A percentile compares a stretch with the other conserved stretches of the same genome.
Conservation (phyloP, 202 grass and related monocot genomes). For the Alloteropsis angusta region DNA sequence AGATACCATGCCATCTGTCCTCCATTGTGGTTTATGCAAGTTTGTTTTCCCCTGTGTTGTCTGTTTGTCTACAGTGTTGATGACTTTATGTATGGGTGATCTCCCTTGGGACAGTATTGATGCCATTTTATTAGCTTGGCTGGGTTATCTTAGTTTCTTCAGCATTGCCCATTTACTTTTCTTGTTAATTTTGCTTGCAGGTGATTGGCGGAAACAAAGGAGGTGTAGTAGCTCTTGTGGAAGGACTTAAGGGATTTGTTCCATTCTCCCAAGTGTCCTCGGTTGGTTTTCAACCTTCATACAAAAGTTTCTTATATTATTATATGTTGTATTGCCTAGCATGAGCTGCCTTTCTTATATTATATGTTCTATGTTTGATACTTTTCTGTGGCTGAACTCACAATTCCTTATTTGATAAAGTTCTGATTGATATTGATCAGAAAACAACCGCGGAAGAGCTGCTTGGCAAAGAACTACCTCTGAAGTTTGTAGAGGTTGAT, state of each 20-base stretch:
- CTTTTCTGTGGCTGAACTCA: background rate
- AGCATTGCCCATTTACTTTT: conserved; percentile 3
- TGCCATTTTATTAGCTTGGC: conserved; percentile 5
- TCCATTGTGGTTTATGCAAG: background rate
- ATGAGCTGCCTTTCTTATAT: conserved; percentile 4
- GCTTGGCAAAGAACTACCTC: conserved; percentile 62
- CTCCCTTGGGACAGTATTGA: no score
- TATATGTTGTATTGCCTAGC: conserved; percentile 11
- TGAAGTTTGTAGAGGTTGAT: conserved; percentile 94
- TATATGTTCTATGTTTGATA: background rate
- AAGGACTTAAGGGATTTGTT: conserved; percentile 81
- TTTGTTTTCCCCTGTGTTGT: background rate
- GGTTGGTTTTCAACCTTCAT: conserved; percentile 30
- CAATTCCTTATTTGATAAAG: conserved; percentile 8
- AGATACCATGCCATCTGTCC: background rate
- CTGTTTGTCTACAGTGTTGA: no score
- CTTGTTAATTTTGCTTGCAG: conserved; percentile 29
- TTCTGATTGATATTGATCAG: conserved; percentile 38
- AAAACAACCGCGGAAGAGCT: conserved; percentile 80
- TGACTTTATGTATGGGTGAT: no score
- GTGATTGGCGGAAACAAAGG: conserved; percentile 86
- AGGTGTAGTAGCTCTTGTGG: conserved; percentile 69
- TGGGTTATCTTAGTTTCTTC: background rate
- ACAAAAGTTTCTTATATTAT: conserved; percentile 8
- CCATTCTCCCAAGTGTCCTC: conserved; percentile 89